A percentile compares a stretch with the other conserved stretches of the same genome.
Evolutionary conservation across 148 eudicot species (phyloP).

Genomic region (Talinum fruticosum): DNA sequence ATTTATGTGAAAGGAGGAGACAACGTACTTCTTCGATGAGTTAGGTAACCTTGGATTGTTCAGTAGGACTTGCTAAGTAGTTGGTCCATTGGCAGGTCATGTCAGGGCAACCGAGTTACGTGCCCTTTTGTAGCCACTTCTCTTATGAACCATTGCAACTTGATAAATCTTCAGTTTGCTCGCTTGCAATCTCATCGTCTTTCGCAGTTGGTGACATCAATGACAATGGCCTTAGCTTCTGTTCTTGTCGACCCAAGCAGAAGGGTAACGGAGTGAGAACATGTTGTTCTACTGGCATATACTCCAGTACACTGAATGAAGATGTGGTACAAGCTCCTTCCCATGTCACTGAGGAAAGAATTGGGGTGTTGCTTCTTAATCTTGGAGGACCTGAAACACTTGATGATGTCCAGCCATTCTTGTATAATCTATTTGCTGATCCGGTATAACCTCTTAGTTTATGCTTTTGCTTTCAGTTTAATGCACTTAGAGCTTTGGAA

Average conservation of each 20-base stretch:
- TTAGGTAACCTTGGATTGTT: background rate
- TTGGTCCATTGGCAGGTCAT: conserved; percentile 28
- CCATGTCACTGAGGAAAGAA: conserved; percentile 62
- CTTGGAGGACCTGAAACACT: conserved; percentile 97
- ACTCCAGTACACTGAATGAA: conserved; percentile 34
- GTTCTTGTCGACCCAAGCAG: conserved; percentile 25
- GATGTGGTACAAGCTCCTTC: conserved; percentile 41
- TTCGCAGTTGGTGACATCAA: conserved; percentile 20
- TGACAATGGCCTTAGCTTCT: conserved; percentile 21
- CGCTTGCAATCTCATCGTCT: conserved; percentile 25
- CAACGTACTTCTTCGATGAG: background rate
- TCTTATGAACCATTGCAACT: conserved; percentile 21
- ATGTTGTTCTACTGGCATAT: conserved; percentile 40
- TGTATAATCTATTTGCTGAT: conserved; percentile 92
- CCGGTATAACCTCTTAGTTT: conserved; percentile 51
- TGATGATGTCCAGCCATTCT: conserved; percentile 90
- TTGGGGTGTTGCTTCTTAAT: conserved; percentile 91
- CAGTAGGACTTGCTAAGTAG: background rate
- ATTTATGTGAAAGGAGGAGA: background rate
- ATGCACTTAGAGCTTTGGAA: background rate
- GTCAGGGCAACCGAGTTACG: conserved; percentile 18
- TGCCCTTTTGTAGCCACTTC: conserved; percentile 11
- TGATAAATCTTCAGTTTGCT: conserved; percentile 19
- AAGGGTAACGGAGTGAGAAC: conserved; percentile 33
- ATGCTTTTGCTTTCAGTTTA: background rate